Conservation (phyloP, 2,329 filamentous ascomycete genomes). For the Trichoderma sp. region DNA sequence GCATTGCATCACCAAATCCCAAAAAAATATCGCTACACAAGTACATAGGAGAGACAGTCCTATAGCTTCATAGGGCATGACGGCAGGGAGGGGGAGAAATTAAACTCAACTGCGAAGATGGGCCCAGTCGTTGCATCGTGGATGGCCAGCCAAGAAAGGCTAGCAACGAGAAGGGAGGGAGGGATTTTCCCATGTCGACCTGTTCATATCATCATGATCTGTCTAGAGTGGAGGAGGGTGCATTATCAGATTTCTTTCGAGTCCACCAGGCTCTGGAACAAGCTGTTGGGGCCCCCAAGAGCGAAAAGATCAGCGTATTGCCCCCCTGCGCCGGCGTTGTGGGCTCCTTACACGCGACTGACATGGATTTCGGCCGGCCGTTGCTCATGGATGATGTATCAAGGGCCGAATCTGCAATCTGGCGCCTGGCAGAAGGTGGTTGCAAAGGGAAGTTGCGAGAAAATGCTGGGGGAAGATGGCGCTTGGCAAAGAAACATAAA, state of each 20-base stretch:
- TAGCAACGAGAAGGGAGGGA: neutral
- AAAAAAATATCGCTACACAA: neutral
- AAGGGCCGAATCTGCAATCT: constrained; percentile 2
- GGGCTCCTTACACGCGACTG: neutral
- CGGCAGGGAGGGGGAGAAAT: neutral
- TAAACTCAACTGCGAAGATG: neutral
- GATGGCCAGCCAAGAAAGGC: constrained; percentile 3
- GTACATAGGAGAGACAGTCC: neutral
- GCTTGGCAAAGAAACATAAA: constrained; percentile 3
- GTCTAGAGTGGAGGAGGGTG: neutral
- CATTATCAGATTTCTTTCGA: neutral
- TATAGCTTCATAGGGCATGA: neutral
- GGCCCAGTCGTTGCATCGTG: neutral
- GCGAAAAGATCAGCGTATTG: neutral
- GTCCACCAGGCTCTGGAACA: neutral
- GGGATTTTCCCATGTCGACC: constrained; percentile 9
- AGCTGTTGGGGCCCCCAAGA: neutral
- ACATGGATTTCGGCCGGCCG: neutral
- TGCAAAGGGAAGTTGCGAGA: neutral
- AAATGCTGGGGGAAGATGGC: neutral
- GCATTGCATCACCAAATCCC: neutral
- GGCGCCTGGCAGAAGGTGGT: neutral
- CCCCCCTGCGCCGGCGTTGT: neutral
- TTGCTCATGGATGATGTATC: neutral
- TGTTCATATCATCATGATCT: neutral